phyloP scores from a whole-genome alignment of 2,329 filamentous ascomycete genomes.

The Fulvia fulva region DNA sequence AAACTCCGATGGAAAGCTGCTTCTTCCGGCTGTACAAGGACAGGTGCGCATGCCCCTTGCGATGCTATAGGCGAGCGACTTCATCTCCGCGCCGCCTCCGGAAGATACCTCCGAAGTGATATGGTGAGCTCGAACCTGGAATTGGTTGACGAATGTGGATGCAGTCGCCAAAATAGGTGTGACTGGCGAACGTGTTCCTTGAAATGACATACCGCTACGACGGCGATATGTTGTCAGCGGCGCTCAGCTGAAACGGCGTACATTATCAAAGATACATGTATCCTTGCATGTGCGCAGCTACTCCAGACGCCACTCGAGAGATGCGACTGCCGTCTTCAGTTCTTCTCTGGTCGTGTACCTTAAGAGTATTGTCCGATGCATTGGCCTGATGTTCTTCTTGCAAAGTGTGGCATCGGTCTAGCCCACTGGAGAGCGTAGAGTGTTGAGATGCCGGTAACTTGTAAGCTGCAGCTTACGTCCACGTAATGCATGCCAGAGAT shows the following conservation, averaged over 20 bases:
- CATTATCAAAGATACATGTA: neutral
- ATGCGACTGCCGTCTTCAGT: too few relatives aligned
- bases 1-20: too few relatives aligned
- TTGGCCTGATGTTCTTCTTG: too few relatives aligned
- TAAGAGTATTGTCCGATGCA: too few relatives aligned
- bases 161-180: neutral
- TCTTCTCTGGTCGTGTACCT: too few relatives aligned
- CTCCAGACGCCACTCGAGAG: neutral
- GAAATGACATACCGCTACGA: neutral
- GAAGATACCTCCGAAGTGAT: too few relatives aligned
- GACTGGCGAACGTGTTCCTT: neutral
- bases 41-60: neutral
- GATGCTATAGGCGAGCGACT: neutral
- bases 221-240: slow-evolving; percentile 1
- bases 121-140: neutral
- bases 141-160: neutral
- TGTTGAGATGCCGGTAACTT: neutral
- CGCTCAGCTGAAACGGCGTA: slow-evolving; percentile 5
- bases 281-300: neutral
- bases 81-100: neutral
- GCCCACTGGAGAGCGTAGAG: too few relatives aligned
- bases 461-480: neutral
- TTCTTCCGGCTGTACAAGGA: neutral
- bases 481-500: neutral
- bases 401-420: neutral